Evolutionary conservation across 2,329 filamentous ascomycete species (phyloP), one percentile per base, ranked within the genome.

Genomic region (Apiospora marii): DNA sequence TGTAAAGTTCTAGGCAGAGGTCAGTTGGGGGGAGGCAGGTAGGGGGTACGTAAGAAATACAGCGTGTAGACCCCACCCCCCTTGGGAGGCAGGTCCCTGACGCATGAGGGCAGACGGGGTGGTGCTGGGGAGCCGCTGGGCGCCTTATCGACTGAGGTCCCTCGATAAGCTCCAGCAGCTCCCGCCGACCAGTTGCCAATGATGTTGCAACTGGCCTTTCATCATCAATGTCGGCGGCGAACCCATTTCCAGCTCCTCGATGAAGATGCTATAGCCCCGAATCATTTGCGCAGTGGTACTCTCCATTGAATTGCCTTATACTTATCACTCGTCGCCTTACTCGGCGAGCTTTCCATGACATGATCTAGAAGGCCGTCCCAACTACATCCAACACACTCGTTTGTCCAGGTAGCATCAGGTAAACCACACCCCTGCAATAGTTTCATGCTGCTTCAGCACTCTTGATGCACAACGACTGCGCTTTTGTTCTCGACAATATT

Each of bases 351-450:
- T 64, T 64, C 34, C 22, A 37, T 64, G 58, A 34, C 58, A 41
- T 64, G 58, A 64, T 41, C 37, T 64, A 64, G 58, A 64, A 64
- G 58, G 6, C 34, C 34, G 58, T 30, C 58, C 58, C 58, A 14
- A 41, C 58, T 41, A 41, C 58, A 64, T 64, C 34, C 58, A 64
- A 64, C 34, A 64, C 58, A 37, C 34, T 64, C 58, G 58, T 64
- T 64, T 64, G 58, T 64, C 58, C 58, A 41, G 58, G 58, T 41
- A 41, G 58, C 58, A 64, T 64, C 58, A 64, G 58, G 58, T 64
- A 64, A 64, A 64, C 58, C 58, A 64, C 4, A 64, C 67, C 46
- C 46, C 67, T 69, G 67, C 67, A 30, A 49, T 69, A 46, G 67
- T 69, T 69, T 49, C 43, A 49, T 69, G 43, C 67, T 49, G 67